phyloP scores from a whole-genome alignment of 2,329 filamentous ascomycete genomes.

The Xylaria sp. region DNA sequence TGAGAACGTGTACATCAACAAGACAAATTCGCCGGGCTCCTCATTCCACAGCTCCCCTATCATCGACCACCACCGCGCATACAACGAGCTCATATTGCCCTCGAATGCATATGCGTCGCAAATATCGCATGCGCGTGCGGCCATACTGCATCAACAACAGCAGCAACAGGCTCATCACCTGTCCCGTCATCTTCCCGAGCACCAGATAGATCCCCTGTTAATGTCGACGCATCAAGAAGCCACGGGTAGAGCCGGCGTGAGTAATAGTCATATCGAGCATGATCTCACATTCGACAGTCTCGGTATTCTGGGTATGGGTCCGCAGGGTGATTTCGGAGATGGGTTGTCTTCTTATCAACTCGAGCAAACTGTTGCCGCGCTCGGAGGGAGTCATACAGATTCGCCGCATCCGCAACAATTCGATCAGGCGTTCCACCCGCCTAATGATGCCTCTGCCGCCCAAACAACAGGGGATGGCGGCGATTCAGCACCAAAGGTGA shows the following conservation, averaged over 20 bases:
- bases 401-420: conserved; percentile 20
- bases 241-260: neutral
- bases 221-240: conserved; percentile 9
- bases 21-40: conserved; percentile 23
- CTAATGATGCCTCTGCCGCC: conserved; percentile 1
- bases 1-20: conserved; percentile 26
- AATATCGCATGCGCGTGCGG: conserved; percentile 9
- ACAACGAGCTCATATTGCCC: conserved; percentile 26
- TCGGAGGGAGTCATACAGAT: conserved; percentile 14
- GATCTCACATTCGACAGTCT: conserved; percentile 21
- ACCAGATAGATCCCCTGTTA: conserved; percentile 18
- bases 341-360: conserved; percentile 18
- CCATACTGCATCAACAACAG: conserved; percentile 6
- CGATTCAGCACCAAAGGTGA: neutral
- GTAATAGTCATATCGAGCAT: conserved; percentile 1
- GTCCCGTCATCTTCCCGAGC: conserved; percentile 7
- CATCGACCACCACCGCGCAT: conserved; percentile 27
- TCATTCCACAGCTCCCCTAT: conserved; percentile 17
- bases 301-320: conserved; percentile 19
- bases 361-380: conserved; percentile 12
- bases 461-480: conserved; percentile 10
- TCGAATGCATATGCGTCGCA: conserved; percentile 8
- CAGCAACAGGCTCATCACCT: neutral
- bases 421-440: conserved; percentile 16
- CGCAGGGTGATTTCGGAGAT: conserved; percentile 18